Conservation (phyloP, 2,329 filamentous ascomycete genomes). For the Dactylonectria estremocensis region DNA sequence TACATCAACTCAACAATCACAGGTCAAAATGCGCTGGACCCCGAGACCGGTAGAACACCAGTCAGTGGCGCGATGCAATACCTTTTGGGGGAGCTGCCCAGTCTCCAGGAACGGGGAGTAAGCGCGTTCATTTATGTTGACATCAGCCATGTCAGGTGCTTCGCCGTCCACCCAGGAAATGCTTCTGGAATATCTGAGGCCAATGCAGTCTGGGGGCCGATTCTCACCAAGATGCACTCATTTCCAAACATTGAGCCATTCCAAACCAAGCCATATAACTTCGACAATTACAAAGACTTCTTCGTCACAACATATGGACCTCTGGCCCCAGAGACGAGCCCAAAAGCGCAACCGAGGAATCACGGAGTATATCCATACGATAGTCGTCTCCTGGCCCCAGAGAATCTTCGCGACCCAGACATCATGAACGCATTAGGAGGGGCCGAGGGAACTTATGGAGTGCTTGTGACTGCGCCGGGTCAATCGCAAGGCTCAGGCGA, state of each 20-base stretch:
- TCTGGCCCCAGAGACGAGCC: not conserved
- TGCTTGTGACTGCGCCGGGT: not conserved
- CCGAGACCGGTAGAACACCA: not conserved
- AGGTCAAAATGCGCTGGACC: not conserved
- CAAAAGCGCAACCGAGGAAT: not conserved
- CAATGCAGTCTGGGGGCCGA: not conserved
- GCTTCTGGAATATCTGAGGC: not conserved
- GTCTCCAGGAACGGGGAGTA: not conserved
- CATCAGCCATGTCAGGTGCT: not conserved
- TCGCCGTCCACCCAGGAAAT: not conserved
- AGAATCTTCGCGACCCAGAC: not conserved
- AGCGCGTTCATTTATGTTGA: not conserved
- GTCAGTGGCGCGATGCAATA: not conserved
- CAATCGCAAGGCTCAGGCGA: not conserved
- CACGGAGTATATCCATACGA: not conserved
- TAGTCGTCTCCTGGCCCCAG: not conserved
- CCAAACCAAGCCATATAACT: not conserved
- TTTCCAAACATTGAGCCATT: not conserved
- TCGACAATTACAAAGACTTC: conserved; percentile 1
- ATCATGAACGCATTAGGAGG: not conserved
- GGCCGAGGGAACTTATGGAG: not conserved
- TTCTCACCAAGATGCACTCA: not conserved
- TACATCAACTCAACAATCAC: conserved; percentile 18
- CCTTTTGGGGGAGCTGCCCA: not conserved
- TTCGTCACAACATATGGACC: not conserved